Conservation (phyloP, 1,139 yeast species). For the Saccharomycopsis hybrid region DNA sequence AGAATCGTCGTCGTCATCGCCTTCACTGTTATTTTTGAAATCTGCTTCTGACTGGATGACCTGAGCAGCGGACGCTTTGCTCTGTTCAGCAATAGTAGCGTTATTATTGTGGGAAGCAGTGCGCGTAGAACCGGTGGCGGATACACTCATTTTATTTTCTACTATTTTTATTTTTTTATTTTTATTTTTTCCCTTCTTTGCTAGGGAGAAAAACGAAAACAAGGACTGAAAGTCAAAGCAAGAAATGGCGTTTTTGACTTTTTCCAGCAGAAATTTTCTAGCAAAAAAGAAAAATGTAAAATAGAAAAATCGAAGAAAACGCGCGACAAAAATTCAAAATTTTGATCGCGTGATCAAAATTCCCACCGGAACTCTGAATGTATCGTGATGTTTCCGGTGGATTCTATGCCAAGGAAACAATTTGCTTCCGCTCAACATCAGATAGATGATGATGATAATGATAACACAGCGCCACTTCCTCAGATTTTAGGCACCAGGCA, state of each 20-base stretch:
- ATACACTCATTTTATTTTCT: no score
- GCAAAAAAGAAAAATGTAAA: neutral
- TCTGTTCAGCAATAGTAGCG: neutral
- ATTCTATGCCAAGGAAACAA: no score
- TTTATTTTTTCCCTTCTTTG: neutral
- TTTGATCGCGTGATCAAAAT: no score
- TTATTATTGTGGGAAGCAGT: neutral
- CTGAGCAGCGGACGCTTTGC: neutral
- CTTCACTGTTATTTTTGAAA: constrained; percentile 21
- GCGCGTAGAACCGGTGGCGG: no score
- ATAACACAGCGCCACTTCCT: no score
- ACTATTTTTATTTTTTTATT: no score
- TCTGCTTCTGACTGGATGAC: neutral
- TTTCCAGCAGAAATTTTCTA: neutral
- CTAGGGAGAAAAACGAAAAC: neutral
- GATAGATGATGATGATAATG: no score
- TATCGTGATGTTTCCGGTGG: no score
- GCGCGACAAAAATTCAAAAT: neutral
- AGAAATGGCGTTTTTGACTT: neutral
- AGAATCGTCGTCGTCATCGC: constrained; percentile 21
- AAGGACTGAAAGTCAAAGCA: no score
- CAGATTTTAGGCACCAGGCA: no score
- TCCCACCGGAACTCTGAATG: no score
- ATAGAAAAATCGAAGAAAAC: neutral
- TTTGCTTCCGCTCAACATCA: no score